A percentile compares a stretch with the other conserved stretches of the same genome.
These are phyloP conservation scores for Linnemannia elongata DNA, from an alignment of 192 early-diverging fungal species.

Conservation along the genomic window DNA sequence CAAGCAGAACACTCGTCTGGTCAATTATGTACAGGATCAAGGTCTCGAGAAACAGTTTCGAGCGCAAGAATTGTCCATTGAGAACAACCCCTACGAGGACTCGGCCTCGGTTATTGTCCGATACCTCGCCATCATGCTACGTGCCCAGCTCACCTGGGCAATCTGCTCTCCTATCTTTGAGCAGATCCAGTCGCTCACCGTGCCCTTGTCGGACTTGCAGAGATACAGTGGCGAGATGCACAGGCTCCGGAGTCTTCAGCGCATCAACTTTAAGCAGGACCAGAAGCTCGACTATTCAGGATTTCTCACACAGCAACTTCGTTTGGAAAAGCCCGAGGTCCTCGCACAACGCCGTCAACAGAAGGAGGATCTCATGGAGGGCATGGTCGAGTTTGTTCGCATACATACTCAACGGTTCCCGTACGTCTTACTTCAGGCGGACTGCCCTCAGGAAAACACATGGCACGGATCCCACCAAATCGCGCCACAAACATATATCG, in stretches of 20 bases:
- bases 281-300: constrained; percentile 11
- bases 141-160: constrained; percentile 25
- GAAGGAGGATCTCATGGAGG: background rate
- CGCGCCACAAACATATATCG: background rate
- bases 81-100: constrained; percentile 21
- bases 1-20: background rate
- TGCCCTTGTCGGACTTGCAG: constrained; percentile 28
- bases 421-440: background rate
- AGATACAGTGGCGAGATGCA: constrained; percentile 3
- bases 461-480: background rate
- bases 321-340: background rate
- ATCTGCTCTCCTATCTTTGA: constrained; percentile 18
- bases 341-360: background rate
- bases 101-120: background rate
- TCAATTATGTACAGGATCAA: background rate
- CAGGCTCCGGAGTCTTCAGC: constrained; percentile 6
- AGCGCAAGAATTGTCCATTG: background rate
- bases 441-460: constrained; percentile 20
- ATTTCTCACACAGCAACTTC: background rate
- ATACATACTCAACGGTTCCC: constrained; percentile 11
- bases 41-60: constrained; percentile 1
- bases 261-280: constrained; percentile 26
- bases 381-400: constrained; percentile 30
- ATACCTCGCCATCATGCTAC: constrained; percentile 12
- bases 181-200: constrained; percentile 11